Percentiles rank a stretch among this genome's conserved stretches.
phyloP scores from a whole-genome alignment of 768 basidiomycete species.

The Lactarius hatsudake region DNA sequence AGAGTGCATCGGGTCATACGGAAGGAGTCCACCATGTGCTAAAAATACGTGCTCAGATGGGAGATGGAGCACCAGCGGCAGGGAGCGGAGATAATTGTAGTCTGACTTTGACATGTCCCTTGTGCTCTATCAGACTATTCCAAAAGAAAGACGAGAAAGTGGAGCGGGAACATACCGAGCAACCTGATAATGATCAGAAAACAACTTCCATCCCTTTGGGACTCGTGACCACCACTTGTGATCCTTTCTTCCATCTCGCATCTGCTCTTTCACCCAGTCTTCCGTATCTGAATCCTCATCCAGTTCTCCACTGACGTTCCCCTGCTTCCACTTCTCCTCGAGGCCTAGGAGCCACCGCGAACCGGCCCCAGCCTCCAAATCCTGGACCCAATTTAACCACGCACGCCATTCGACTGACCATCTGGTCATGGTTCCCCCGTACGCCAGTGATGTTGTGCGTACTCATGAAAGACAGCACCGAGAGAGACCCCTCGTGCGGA shows the following conservation, averaged over 20 bases:
- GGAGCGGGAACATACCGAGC: constrained; percentile 48
- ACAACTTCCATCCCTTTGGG: constrained; percentile 63
- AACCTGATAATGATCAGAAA: constrained; percentile 72
- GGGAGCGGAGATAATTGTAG: constrained; percentile 67
- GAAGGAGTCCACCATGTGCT: constrained; percentile 81
- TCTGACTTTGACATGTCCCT: constrained; percentile 57
- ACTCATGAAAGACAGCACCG: constrained; percentile 63
- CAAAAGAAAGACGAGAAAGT: background rate
- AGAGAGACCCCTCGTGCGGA: constrained; percentile 53
- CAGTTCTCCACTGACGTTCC: constrained; percentile 29
- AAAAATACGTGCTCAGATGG: constrained; percentile 74
- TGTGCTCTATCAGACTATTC: constrained; percentile 15
- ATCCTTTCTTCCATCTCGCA: constrained; percentile 15
- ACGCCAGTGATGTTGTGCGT: constrained; percentile 69
- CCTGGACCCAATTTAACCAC: constrained; percentile 79
- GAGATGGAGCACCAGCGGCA: constrained; percentile 73
- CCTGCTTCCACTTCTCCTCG: constrained; percentile 43
- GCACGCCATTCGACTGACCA: constrained; percentile 83
- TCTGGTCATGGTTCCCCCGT: constrained; percentile 93
- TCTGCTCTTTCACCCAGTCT: constrained; percentile 34
- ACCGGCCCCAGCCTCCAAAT: constrained; percentile 41
- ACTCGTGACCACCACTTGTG: constrained; percentile 35
- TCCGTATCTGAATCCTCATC: constrained; percentile 38
- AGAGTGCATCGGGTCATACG: constrained; percentile 60
- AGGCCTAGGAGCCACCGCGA: constrained; percentile 52